Base-by-base conservation (phyloP, 176 grass and related monocot species). In the Urochloa ruziziensis region DNA sequence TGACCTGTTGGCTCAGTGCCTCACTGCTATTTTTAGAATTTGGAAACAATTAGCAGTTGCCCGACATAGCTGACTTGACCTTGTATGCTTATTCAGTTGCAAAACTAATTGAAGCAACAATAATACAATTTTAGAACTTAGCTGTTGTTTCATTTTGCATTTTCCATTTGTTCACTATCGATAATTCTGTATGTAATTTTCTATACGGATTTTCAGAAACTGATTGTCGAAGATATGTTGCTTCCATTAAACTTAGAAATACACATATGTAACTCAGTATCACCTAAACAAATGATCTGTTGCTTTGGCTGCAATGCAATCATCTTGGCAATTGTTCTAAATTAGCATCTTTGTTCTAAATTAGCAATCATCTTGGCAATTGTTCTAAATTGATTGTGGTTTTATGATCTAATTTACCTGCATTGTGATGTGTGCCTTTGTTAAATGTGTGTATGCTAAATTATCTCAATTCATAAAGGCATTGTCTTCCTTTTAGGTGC, bases 11-110 rank as follows among this genome's bases (percentile, higher is more conserved):
- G 33, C 21, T 74, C 40, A 19, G 23, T 84, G 65, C 59, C 17
- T 73, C 40, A 19, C 40, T 77, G 62, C 87, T 81, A 80, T 47
- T 77, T 90, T 71, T 76, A 54, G 83, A 18, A 77, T 78, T 77
- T 82, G 58, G 63, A 53, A 86, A 73, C 46, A 61, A 68, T 27
- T 83, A 27, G 9, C 46, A 86, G 3, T 82, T 70, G 47, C 78
- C 56, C 64, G 64, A 73, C 44, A 65, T 73, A 73, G 78, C 6
- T 36, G 35, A 71, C 39, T n/a, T 63, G 35, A 64, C 46, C 3
- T 47, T 47, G 28, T 47, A 43, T n/a, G n/a, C 49, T 62, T 56
- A 60, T 85, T 35, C 14, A 28, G 49, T 39, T 48, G 59, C 56
- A 28, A 49, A 78, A 73, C 63, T 73, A 63, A n/a, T 85, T 25